Percentiles rank a stretch among this genome's conserved stretches.
Evolutionary conservation across 768 basidiomycete species (phyloP).

Genomic region (Suillus brevipes): DNA sequence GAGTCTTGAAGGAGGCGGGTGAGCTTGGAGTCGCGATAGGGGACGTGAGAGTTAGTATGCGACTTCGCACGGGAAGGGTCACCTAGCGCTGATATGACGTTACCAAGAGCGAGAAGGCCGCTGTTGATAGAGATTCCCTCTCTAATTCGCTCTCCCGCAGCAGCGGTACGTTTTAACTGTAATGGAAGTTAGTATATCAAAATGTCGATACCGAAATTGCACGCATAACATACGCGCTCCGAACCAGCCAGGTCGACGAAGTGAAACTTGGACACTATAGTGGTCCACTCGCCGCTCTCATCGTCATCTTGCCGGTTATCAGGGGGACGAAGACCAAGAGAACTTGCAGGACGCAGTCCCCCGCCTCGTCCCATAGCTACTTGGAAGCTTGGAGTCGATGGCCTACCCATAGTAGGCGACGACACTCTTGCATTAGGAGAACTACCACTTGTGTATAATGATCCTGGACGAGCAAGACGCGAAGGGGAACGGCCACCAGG

Average conservation of each 20-base stretch:
- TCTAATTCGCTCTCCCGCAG: slow-evolving; percentile 93
- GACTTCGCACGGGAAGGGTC: slow-evolving; percentile 88
- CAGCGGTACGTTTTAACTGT: slow-evolving; percentile 93
- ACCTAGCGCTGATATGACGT: slow-evolving; percentile 96
- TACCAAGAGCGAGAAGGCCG: slow-evolving; percentile 92
- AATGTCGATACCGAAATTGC: slow-evolving; percentile 1
- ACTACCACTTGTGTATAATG: slow-evolving; percentile 54
- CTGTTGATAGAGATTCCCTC: slow-evolving; percentile 99
- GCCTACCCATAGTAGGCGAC: slow-evolving; percentile 77
- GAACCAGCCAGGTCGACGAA: slow-evolving; percentile 98
- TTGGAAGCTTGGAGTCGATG: slow-evolving; percentile 77
- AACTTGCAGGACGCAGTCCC: slow-evolving; percentile 72
- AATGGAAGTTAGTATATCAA: slow-evolving; percentile 21
- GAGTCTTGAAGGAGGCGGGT: slow-evolving; percentile 81
- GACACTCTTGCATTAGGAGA: slow-evolving; percentile 48
- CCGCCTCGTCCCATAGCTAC: slow-evolving; percentile 70
- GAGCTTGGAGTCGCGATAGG: slow-evolving; percentile 98
- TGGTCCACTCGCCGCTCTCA: slow-evolving; percentile 81
- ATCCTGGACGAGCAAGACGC: slow-evolving; percentile 80
- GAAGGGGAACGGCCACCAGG: slow-evolving; percentile 74
- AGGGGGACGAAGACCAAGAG: slow-evolving; percentile 66
- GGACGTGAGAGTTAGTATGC: slow-evolving; percentile 84
- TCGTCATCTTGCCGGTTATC: slow-evolving; percentile 53
- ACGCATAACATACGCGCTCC: slow-evolving; percentile 67
- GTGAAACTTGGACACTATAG: slow-evolving; percentile 93